Evolutionary conservation across 2,329 filamentous ascomycete species (phyloP).

Genomic region (Alternaria sp.): DNA sequence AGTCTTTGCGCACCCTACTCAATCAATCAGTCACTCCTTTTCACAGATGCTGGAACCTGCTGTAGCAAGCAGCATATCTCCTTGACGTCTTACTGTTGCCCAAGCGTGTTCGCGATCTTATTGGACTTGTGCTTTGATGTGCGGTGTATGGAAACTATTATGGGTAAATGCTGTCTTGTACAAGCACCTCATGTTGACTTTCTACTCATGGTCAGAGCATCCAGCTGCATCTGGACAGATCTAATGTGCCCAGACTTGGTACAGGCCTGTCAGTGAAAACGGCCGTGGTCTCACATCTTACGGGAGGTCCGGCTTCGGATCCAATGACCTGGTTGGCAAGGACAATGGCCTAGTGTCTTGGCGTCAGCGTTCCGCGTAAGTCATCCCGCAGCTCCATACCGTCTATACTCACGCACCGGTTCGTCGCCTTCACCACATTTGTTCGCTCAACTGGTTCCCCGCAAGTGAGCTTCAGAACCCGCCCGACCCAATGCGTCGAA

Average conservation of each 20-base stretch:
- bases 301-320: not conserved
- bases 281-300: not conserved
- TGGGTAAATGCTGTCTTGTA: not conserved
- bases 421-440: not conserved
- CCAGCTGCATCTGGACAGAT: not conserved
- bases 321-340: not conserved
- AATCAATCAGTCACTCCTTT: not conserved
- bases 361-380: slow-evolving; percentile 4
- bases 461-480: not conserved
- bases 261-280: not conserved
- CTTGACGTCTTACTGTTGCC: too few relatives aligned
- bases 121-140: too few relatives aligned
- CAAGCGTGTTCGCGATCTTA: too few relatives aligned
- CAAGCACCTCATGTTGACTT: too few relatives aligned
- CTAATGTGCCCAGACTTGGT: not conserved
- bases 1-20: slow-evolving; percentile 6
- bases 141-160: not conserved
- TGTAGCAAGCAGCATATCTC: not conserved
- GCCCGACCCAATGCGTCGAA: not conserved
- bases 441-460: not conserved
- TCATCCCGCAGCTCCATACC: not conserved
- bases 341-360: not conserved
- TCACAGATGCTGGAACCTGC: not conserved
- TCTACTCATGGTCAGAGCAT: not conserved
- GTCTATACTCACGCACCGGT: not conserved